phyloP scores from a whole-genome alignment of 345 rosid genomes.

The Citrus hindsii region DNA sequence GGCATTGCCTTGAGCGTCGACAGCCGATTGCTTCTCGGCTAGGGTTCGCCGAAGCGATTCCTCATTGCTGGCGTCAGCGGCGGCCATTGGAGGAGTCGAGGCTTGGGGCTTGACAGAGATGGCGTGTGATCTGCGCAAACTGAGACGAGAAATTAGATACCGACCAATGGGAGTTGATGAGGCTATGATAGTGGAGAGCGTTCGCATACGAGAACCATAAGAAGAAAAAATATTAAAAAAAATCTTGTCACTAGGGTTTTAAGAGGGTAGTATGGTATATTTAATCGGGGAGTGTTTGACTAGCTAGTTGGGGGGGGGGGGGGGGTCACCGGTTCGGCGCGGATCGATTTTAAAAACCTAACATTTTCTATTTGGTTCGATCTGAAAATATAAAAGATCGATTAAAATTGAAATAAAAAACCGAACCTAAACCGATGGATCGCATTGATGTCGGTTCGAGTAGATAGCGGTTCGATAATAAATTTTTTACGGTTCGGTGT shows the following conservation, averaged over 20 bases:
- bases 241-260: slow-evolving; percentile 24
- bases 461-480: no score
- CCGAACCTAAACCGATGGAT: no score
- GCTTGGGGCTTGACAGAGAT: slow-evolving; percentile 2
- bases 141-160: slow-evolving; percentile 9
- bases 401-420: no score
- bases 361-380: no score
- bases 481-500: no score
- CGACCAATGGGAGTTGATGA: slow-evolving; percentile 27
- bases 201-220: slow-evolving; percentile 33
- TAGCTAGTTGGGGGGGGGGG: no score
- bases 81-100: slow-evolving; percentile 38
- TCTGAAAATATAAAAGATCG: no score
- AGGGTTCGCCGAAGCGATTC: slow-evolving; percentile 63
- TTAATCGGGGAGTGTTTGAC: slow-evolving; percentile 4
- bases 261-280: neutral
- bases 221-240: no score
- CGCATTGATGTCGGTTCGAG: no score
- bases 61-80: slow-evolving; percentile 40
- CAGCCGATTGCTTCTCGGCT: slow-evolving; percentile 56
- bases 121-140: slow-evolving; percentile 13
- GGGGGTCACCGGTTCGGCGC: no score
- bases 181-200: slow-evolving; percentile 23
- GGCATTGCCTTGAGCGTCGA: slow-evolving; percentile 69
- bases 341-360: no score